Evolutionary conservation across 2,329 filamentous ascomycete genomes (phyloP).

Genomic region (Xylaria sp.): DNA sequence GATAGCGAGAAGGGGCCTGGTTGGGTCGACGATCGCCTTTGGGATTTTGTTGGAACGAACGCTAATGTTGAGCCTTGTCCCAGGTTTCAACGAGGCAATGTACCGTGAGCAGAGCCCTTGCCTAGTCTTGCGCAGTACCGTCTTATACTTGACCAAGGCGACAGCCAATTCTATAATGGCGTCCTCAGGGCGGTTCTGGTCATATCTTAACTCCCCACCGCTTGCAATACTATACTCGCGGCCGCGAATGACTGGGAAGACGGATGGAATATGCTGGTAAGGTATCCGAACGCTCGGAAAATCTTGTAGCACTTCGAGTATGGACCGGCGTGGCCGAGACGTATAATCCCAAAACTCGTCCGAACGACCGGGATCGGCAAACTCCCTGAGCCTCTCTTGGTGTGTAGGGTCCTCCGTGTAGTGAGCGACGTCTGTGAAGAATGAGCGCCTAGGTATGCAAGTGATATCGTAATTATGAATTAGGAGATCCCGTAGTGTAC

Average conservation of each 20-base stretch:
- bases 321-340: constrained; percentile 84
- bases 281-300: constrained; percentile 86
- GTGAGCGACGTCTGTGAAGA: constrained; percentile 79
- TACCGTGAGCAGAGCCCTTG: constrained; percentile 92
- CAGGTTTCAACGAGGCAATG: constrained; percentile 66
- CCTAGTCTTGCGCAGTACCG: constrained; percentile 81
- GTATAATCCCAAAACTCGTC: constrained; percentile 98
- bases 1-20: constrained; percentile 72
- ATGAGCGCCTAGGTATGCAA: constrained; percentile 84
- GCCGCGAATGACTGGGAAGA: constrained; percentile 84
- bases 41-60: constrained; percentile 52
- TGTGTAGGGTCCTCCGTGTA: constrained; percentile 77
- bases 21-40: constrained; percentile 21
- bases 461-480: constrained; percentile 87
- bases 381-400: constrained; percentile 81
- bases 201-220: constrained; percentile 55
- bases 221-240: constrained; percentile 93
- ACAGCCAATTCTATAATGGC: constrained; percentile 74
- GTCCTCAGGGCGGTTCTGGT: constrained; percentile 29
- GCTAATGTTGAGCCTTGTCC: constrained; percentile 65
- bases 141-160: constrained; percentile 90
- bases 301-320: constrained; percentile 89
- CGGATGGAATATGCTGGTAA: constrained; percentile 70
- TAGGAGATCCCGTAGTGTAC: constrained; percentile 76
- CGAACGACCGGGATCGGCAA: constrained; percentile 76